Base-by-base conservation (phyloP, 495 filamentous ascomycete species). In the Lophiostoma macrostomum region DNA sequence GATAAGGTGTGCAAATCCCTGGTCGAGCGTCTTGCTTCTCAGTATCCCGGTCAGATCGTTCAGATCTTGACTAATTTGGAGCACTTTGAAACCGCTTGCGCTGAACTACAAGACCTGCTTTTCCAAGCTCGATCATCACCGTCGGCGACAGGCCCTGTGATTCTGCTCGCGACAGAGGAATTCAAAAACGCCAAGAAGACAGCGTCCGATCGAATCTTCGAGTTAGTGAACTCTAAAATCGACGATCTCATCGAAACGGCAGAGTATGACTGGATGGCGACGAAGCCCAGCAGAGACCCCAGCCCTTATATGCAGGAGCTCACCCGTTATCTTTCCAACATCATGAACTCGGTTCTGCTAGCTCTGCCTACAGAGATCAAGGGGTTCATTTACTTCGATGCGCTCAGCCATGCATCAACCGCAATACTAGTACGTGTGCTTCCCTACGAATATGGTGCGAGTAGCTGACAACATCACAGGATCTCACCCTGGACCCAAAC, bases 21-120 rank as follows among this genome's bases (percentile, higher is more conserved):
- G 13, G 85, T 96, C 3, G 90, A 96, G 58, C 81, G 90, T 39
- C 79, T 99, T 7, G 85, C 77, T 56, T 91, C 89, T 0, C 90
- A 96, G 64, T 96, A 97, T 67, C 76, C 96, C 7, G 93, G 93
- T 0, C 93, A 97, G 59, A 96, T 99, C 53, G 91, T 97, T 23
- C 93, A 97, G 63, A 99, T 99, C 57, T 74, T 99, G 45, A 97
- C 95, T 64, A 99, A 99, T 65, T 68, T 99, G 19, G 91, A 96
- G 63, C 89, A 97, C 67, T 97, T 99, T 68, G 93, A 97, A 68
- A 85, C 78, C 41, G 93, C 93, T 8, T 96, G 93, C 64, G 77
- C 78, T 36, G 87, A 96, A 56, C 76, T 99, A 3, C 90, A 97
- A 67, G 73, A 85, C 36, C 76, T 95, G 1, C 75, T 97, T 35